Percentiles rank a stretch among this genome's conserved stretches.
phyloP scores from a whole-genome alignment of 768 basidiomycete species.

The Lentinula guzmanii region DNA sequence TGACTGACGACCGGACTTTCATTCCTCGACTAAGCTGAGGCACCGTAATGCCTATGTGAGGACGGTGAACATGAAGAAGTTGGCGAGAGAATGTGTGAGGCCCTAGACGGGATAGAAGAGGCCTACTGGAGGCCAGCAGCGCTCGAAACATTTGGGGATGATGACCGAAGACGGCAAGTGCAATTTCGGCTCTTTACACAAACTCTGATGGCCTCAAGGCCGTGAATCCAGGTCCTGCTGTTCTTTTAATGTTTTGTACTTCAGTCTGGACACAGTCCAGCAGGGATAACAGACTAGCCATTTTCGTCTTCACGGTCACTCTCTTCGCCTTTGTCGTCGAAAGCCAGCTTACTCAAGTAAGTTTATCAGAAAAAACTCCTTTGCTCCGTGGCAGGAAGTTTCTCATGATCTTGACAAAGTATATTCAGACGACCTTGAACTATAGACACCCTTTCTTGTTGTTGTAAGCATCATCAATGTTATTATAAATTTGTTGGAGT shows the following conservation, averaged over 20 bases:
- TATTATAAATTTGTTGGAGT: not conserved
- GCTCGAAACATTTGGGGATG: conserved; percentile 50
- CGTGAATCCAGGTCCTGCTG: not conserved
- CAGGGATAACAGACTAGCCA: conserved; percentile 21
- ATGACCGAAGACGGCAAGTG: conserved; percentile 5
- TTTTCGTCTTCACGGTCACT: conserved; percentile 50
- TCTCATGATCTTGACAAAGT: conserved; percentile 33
- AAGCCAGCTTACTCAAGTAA: conserved; percentile 71
- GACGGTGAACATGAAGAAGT: conserved; percentile 23
- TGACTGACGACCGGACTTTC: conserved; percentile 95
- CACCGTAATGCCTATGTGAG: conserved; percentile 17
- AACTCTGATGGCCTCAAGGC: conserved; percentile 1
- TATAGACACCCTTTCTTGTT: conserved; percentile 89
- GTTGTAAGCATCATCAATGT: conserved; percentile 47
- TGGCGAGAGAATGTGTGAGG: conserved; percentile 27
- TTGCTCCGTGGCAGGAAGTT: not conserved
- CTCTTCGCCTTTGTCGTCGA: conserved; percentile 74
- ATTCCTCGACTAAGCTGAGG: conserved; percentile 64
- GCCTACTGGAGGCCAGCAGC: conserved; percentile 56
- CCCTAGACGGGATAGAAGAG: conserved; percentile 49
- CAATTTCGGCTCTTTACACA: not conserved
- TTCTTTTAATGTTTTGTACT: not conserved
- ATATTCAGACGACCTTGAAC: conserved; percentile 69
- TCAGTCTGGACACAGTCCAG: not conserved
- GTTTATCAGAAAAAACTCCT: conserved; percentile 9